Percentiles rank a stretch among this genome's conserved stretches.
Evolutionary conservation across 108 stramenopile genomes (phyloP).

Genomic region (Fragilaria radians): DNA sequence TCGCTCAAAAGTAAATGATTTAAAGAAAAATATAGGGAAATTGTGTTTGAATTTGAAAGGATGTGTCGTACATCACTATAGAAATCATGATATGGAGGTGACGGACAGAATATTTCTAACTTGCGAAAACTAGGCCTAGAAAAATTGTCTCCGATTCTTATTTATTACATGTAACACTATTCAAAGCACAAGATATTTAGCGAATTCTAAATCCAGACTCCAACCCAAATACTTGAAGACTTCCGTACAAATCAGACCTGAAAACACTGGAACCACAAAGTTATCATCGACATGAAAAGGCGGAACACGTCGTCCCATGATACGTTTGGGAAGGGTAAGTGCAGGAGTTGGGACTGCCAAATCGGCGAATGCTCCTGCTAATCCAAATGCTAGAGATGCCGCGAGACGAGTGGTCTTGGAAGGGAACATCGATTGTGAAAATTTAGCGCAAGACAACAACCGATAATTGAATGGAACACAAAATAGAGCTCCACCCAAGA

Average conservation of each 20-base stretch:
- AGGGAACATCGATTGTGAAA: slow-evolving; percentile 20
- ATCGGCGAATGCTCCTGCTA: slow-evolving; percentile 84
- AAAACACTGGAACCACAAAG: slow-evolving; percentile 67
- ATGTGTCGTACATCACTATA: too few species aligned
- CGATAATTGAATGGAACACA: slow-evolving; percentile 77
- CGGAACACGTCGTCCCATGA: slow-evolving; percentile 59
- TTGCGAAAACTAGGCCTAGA: too few species aligned
- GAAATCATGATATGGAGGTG: neutral
- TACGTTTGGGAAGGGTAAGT: slow-evolving; percentile 60
- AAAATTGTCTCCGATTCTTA: too few species aligned
- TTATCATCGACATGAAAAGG: slow-evolving; percentile 90
- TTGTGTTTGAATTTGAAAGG: too few species aligned
- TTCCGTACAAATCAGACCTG: slow-evolving; percentile 59
- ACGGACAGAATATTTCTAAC: neutral
- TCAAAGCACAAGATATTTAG: slow-evolving; percentile 35
- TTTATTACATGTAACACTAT: too few species aligned
- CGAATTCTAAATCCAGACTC: slow-evolving; percentile 33
- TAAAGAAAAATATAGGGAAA: neutral
- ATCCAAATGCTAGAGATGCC: slow-evolving; percentile 50
- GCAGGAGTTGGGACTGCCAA: slow-evolving; percentile 80
- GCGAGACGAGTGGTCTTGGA: slow-evolving; percentile 22
- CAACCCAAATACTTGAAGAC: slow-evolving; percentile 49
- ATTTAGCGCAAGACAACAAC: slow-evolving; percentile 52
- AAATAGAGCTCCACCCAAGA: slow-evolving; percentile 67
- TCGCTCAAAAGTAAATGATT: slow-evolving; percentile 26